Percentiles rank a stretch among this genome's conserved stretches.
Evolutionary conservation across 2,329 filamentous ascomycete genomes (phyloP).

Genomic region (Colletotrichum sp.): DNA sequence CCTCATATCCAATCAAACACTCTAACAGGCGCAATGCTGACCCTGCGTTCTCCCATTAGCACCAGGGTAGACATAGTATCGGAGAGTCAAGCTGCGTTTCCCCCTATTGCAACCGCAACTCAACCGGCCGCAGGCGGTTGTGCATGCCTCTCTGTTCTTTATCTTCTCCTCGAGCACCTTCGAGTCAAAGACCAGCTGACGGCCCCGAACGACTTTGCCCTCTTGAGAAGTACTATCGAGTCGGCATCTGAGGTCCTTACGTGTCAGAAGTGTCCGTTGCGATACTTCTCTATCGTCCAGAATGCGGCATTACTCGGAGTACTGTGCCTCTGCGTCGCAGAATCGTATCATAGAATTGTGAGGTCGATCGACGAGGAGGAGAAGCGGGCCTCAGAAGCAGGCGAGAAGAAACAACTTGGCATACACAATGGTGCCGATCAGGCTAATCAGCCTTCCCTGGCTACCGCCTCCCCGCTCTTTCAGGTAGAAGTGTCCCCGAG

Average conservation of each 20-base stretch:
- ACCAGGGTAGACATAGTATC: neutral
- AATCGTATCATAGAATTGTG: neutral
- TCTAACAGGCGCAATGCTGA: neutral
- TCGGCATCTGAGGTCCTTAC: neutral
- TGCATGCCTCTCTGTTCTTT: neutral
- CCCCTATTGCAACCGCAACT: neutral
- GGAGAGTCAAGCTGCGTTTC: neutral
- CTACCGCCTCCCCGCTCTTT: neutral
- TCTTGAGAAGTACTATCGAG: neutral
- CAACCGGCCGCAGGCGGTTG: neutral
- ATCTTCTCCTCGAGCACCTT: neutral
- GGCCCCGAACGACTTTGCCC: neutral
- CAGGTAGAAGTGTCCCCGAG: neutral
- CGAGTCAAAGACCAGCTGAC: neutral
- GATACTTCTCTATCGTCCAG: neutral
- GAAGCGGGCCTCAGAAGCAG: neutral
- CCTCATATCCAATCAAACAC: neutral
- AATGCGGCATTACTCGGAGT: neutral
- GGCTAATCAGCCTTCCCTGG: neutral
- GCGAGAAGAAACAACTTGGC: neutral
- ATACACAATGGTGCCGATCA: neutral
- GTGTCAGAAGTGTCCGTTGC: neutral
- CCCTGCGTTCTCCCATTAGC: neutral
- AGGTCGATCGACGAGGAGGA: neutral
- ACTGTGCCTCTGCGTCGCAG: neutral